Conservation (phyloP, 805 yeast species). For the Ogataea henricii region DNA sequence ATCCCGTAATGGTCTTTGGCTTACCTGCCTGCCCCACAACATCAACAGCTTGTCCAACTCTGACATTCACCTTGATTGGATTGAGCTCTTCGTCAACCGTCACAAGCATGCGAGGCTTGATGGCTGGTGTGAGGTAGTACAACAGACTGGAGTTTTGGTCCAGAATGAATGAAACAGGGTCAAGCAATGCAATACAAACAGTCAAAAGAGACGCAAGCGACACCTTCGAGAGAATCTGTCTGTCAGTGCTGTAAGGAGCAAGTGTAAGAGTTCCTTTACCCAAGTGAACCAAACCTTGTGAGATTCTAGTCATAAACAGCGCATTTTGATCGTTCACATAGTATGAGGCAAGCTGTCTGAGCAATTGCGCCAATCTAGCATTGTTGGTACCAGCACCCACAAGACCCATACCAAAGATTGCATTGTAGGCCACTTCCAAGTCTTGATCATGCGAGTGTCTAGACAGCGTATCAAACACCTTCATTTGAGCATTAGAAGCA, state of each 20-base stretch:
- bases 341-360: constrained; percentile 92
- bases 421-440: constrained; percentile 88
- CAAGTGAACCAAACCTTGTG: constrained; percentile 91
- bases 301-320: constrained; percentile 86
- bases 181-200: constrained; percentile 77
- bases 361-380: constrained; percentile 93
- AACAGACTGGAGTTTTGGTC: constrained; percentile 75
- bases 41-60: constrained; percentile 99
- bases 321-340: constrained; percentile 89
- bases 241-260: constrained; percentile 86
- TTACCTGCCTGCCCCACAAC: constrained; percentile 99
- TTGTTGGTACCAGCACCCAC: constrained; percentile 99
- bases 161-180: constrained; percentile 80
- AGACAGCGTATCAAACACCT: constrained; percentile 93
- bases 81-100: constrained; percentile 90
- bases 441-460: constrained; percentile 96
- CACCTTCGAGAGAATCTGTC: constrained; percentile 83
- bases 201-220: constrained; percentile 89
- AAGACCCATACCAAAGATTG: constrained; percentile 95
- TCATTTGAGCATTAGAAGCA: constrained; percentile 93
- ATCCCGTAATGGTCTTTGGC: constrained; percentile 98
- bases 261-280: constrained; percentile 95
- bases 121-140: constrained; percentile 82
- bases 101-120: constrained; percentile 88
- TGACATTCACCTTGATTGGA: constrained; percentile 91